Evolutionary conservation across 495 filamentous ascomycete species (phyloP).

Genomic region (Aspergillus carlsbadensis): DNA sequence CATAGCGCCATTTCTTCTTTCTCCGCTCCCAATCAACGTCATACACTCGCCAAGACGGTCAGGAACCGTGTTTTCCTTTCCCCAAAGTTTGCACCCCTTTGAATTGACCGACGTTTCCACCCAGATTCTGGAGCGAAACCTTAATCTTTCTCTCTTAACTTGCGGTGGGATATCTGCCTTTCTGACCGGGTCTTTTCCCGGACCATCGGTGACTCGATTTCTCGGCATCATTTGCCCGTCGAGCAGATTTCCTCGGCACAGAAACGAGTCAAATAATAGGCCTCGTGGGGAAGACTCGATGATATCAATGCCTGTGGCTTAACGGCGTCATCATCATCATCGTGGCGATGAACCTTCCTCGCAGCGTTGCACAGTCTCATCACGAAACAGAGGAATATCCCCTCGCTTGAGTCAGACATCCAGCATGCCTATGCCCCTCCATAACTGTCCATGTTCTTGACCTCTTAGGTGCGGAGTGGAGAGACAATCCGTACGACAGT

Average conservation of each 20-base stretch:
- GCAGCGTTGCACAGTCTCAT: background rate
- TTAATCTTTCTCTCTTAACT: constrained; percentile 11
- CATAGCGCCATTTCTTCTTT: background rate
- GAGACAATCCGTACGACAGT: background rate
- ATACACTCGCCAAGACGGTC: constrained; percentile 16
- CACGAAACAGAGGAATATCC: background rate
- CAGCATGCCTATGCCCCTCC: background rate
- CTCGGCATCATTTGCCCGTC: background rate
- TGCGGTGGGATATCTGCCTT: constrained; percentile 12
- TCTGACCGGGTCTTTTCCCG: constrained; percentile 7
- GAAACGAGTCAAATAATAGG: background rate
- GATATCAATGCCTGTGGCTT: background rate
- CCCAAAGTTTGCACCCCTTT: background rate
- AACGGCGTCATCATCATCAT: background rate
- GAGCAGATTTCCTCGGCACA: background rate
- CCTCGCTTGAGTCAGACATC: background rate
- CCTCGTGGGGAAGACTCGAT: background rate
- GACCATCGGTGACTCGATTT: constrained; percentile 2
- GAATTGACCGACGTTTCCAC: constrained; percentile 21
- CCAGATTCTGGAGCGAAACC: constrained; percentile 14
- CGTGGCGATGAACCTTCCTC: background rate
- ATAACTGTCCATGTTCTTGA: background rate
- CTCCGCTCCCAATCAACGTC: background rate
- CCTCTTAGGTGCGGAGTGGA: background rate
- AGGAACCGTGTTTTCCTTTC: constrained; percentile 12